Base-by-base conservation (phyloP, 2,329 filamentous ascomycete genomes). In the Cercospora sp. region DNA sequence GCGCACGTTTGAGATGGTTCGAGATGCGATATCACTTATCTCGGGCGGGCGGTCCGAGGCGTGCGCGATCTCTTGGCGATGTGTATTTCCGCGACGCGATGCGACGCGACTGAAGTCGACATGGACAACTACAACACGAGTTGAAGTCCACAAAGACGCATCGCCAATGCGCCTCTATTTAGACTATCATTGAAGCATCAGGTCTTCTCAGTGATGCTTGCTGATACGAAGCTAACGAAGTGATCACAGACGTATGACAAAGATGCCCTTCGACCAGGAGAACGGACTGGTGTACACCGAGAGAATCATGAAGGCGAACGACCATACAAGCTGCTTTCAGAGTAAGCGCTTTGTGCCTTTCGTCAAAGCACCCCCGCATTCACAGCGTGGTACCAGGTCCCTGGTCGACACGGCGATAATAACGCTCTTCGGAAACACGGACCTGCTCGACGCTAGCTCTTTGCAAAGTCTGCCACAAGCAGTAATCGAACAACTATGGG, bases 231-330 rank as follows among this genome's bases (percentile, higher is more conserved):
- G 9, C 12, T 53, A 13, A 28, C 24, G 12, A 53, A 40, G 37
- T 40, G 37, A 40, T 40, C 37, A 40, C 55, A 49, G 37, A 55
- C 32, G 6, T 18, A 21, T 10, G 5, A 16, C 5, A 32, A 65
- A 34, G 7, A 72, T 72, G 70, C 63, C 64, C 6, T 71, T 68
- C 67, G 70, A 72, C 43, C 43, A 26, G 37, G 70, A 71, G 21
- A 71, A 66, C 51, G 72, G 72, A 6, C 68, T 72, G 37, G 70
- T 72, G 8, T 74, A 68, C 65, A 51, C 37, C 18, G 72, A 74
- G 63, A 63, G 7, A 3, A 51, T 66, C 18, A 30, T 69, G 16
- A 18, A n/a, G 13, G 21, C 10, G 9, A 9, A 55, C 7, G 16
- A 9, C n/a, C 55, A 59, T 37, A 59, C 8, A 13, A 32, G 49